Percentiles rank a stretch among this genome's conserved stretches.
phyloP scores from a whole-genome alignment of 2,329 filamentous ascomycete species.

The Diaporthe batatas region DNA sequence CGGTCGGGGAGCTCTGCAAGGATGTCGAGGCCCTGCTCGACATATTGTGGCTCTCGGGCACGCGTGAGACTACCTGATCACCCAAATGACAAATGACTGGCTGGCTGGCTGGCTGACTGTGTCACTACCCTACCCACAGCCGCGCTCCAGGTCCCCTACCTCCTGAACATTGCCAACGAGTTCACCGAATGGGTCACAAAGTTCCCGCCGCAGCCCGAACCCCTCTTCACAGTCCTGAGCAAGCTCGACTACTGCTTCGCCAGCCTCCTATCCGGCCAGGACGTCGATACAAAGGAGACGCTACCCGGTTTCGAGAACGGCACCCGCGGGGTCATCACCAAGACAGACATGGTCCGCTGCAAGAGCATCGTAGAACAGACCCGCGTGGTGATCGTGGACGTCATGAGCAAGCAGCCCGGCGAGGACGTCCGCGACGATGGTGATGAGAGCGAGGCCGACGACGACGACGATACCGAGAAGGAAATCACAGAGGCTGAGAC shows the following conservation, averaged over 20 bases:
- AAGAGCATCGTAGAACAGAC: slow-evolving; percentile 85
- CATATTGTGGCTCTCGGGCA: slow-evolving; percentile 88
- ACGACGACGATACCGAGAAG: slow-evolving; percentile 43
- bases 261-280: slow-evolving; percentile 76
- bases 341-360: slow-evolving; percentile 88
- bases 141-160: slow-evolving; percentile 83
- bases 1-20: slow-evolving; percentile 77
- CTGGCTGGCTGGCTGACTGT: too few relatives aligned
- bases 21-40: slow-evolving; percentile 83
- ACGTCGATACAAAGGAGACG: slow-evolving; percentile 73
- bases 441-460: slow-evolving; percentile 44
- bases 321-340: slow-evolving; percentile 75
- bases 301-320: slow-evolving; percentile 79
- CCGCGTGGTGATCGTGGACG: slow-evolving; percentile 77
- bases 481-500: slow-evolving; percentile 43
- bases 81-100: too few relatives aligned
- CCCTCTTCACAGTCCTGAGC: slow-evolving; percentile 77
- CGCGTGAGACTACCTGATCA: slow-evolving; percentile 69
- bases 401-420: slow-evolving; percentile 68
- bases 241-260: slow-evolving; percentile 90
- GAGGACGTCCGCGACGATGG: slow-evolving; percentile 58
- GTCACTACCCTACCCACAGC: slow-evolving; percentile 59
- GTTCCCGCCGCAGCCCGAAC: slow-evolving; percentile 76
- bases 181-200: slow-evolving; percentile 78
- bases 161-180: slow-evolving; percentile 82